Conservation (phyloP, 1,284 basidiomycete genomes). For the Sporisorium iseilematis-ciliati region DNA sequence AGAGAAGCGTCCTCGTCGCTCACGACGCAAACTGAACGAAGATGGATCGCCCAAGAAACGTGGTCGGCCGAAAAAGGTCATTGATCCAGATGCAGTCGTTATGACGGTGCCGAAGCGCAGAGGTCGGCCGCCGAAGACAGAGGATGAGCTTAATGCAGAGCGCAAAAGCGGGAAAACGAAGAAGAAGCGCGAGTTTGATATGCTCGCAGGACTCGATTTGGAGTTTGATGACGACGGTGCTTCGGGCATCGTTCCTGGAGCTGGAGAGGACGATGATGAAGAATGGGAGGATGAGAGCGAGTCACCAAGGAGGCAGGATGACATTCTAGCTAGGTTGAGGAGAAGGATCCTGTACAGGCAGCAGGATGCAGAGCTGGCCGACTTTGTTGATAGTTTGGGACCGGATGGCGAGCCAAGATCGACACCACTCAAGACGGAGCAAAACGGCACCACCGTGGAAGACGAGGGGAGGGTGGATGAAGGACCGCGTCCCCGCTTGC, state of each 20-base stretch:
- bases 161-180: conserved; percentile 11
- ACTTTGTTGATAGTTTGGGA: conserved; percentile 41
- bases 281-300: conserved; percentile 28
- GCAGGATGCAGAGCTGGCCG: conserved; percentile 39
- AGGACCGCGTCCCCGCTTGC: conserved; percentile 28
- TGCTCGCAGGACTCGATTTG: conserved; percentile 41
- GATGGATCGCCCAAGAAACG: conserved; percentile 42
- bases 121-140: conserved; percentile 37
- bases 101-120: conserved; percentile 43
- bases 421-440: conserved; percentile 7
- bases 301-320: conserved; percentile 33
- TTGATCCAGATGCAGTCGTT: conserved; percentile 35
- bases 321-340: conserved; percentile 43
- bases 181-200: conserved; percentile 44
- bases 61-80: conserved; percentile 43
- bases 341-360: conserved; percentile 44
- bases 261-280: conserved; percentile 26
- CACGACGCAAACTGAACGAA: conserved; percentile 38
- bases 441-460: background rate
- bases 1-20: conserved; percentile 25
- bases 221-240: conserved; percentile 33
- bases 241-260: conserved; percentile 23
- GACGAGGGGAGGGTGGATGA: conserved; percentile 14
- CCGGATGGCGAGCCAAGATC: conserved; percentile 19
- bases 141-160: conserved; percentile 10